These are phyloP conservation scores for Cephalotrichum gorgonifer DNA, from an alignment of 2,329 filamentous ascomycete genomes.

Conservation along the genomic window DNA sequence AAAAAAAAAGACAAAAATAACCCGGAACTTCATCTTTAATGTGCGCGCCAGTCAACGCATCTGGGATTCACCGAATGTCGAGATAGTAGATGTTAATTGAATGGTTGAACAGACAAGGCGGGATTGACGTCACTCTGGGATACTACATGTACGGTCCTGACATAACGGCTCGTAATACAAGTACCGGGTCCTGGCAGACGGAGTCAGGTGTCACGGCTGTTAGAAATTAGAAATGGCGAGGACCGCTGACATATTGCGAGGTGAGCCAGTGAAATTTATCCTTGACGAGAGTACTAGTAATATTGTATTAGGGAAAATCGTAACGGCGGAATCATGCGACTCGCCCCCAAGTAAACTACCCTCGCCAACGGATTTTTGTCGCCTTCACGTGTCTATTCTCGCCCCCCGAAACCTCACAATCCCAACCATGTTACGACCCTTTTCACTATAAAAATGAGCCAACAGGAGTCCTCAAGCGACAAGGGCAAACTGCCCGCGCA, in stretches of 20 bases:
- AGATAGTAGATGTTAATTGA: no score
- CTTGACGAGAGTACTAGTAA: not conserved
- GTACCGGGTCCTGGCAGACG: no score
- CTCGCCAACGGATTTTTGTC: not conserved
- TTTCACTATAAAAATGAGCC: constrained; percentile 40
- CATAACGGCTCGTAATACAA: no score
- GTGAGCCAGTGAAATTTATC: not conserved
- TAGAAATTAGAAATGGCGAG: not conserved
- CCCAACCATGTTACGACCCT: constrained; percentile 23
- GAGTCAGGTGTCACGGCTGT: not conserved
- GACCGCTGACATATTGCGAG: not conserved
- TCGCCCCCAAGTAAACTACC: not conserved
- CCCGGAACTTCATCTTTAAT: no score
- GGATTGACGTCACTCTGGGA: no score
- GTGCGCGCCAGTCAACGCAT: no score
- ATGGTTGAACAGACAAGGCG: no score
- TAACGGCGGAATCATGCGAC: constrained; percentile 4
- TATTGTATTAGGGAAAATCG: not conserved
- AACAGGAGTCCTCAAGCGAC: constrained; percentile 45
- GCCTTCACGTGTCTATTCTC: not conserved
- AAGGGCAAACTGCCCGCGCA: constrained; percentile 40
- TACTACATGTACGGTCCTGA: no score
- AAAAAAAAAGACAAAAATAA: no score
- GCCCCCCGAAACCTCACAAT: constrained; percentile 7
- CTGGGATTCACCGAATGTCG: no score